These are phyloP conservation scores for Sanguinoderma infundibulare DNA, from an alignment of 1,284 basidiomycete species.

Conservation along the genomic window DNA sequence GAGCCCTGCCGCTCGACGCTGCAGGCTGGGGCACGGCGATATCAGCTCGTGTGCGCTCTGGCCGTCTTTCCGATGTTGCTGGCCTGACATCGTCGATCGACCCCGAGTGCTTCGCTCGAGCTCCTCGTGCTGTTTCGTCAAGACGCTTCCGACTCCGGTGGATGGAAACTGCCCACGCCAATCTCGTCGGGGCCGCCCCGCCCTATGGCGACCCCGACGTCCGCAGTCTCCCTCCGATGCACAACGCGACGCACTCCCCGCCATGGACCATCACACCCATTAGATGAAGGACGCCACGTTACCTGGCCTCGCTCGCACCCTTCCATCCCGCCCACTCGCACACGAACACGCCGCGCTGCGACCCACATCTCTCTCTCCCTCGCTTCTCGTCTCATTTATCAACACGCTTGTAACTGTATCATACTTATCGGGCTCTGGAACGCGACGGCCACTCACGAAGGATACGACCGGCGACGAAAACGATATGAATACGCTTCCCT, in stretches of 20 bases:
- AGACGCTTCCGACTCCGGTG: constrained; percentile 12
- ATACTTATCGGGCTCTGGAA: constrained; percentile 27
- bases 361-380: constrained; percentile 8
- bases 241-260: constrained; percentile 6
- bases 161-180: constrained; percentile 4
- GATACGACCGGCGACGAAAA: constrained; percentile 28
- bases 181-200: constrained; percentile 7
- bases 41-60: constrained; percentile 12
- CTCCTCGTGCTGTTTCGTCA: constrained; percentile 18
- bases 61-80: constrained; percentile 26
- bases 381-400: constrained; percentile 14
- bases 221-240: constrained; percentile 9
- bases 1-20: constrained; percentile 50
- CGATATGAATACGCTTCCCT: constrained; percentile 18
- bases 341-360: constrained; percentile 10
- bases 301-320: constrained; percentile 18
- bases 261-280: constrained; percentile 19
- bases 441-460: constrained; percentile 30
- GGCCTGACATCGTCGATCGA: constrained; percentile 46
- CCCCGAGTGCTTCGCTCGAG: constrained; percentile 18
- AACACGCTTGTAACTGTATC: constrained; percentile 25
- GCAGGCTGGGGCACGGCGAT: constrained; percentile 41
- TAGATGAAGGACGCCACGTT: constrained; percentile 28
- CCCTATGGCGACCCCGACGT: constrained; percentile 8
- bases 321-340: constrained; percentile 24